phyloP scores from a whole-genome alignment of 176 grass and related monocot genomes.

The Saccharum officinarum region DNA sequence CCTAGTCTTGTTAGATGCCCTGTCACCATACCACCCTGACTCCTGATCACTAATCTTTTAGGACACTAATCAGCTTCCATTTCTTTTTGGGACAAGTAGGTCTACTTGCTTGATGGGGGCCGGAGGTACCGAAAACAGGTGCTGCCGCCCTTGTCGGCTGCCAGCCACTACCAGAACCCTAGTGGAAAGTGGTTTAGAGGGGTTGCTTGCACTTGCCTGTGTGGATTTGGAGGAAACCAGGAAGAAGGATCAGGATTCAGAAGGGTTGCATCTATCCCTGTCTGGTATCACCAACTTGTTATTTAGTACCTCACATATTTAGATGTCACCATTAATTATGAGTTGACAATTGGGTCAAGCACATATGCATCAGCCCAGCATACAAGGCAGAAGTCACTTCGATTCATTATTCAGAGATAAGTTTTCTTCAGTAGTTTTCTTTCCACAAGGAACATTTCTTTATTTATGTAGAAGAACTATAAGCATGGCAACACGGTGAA shows the following conservation, averaged over 20 bases:
- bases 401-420: background rate
- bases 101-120: background rate
- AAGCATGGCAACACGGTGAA: background rate
- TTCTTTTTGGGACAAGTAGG: background rate
- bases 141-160: background rate
- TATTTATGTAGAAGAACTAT: background rate
- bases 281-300: slow-evolving; percentile 26
- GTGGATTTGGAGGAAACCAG: background rate
- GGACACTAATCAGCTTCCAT: background rate
- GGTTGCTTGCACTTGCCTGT: slow-evolving; percentile 23
- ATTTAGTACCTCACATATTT: slow-evolving; percentile 14
- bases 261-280: slow-evolving; percentile 9
- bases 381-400: background rate
- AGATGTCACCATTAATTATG: slow-evolving; percentile 31
- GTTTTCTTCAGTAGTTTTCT: background rate
- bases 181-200: slow-evolving; percentile 23
- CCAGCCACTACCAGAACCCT: background rate
- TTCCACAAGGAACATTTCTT: background rate
- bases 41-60: background rate
- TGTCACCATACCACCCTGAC: background rate
- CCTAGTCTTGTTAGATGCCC: background rate
- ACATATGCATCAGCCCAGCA: slow-evolving; percentile 13
- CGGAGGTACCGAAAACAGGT: background rate
- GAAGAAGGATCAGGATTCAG: slow-evolving; percentile 22
- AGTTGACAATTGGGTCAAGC: slow-evolving; percentile 40